A percentile compares a stretch with the other conserved stretches of the same genome.
Conservation (phyloP, 108 stramenopile species). For the Fragilaria crotonensis region DNA sequence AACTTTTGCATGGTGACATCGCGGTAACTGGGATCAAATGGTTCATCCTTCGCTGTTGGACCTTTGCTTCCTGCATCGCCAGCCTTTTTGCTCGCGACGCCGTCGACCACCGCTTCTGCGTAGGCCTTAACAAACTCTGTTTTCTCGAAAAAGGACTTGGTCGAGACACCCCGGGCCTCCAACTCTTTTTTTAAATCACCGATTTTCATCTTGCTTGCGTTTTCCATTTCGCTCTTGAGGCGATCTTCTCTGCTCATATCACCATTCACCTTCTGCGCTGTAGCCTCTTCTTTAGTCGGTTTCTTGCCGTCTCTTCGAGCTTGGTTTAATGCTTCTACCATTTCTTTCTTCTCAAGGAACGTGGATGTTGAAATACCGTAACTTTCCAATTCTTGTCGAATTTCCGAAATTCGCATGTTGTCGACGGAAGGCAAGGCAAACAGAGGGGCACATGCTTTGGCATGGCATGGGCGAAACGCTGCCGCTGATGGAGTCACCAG, state of each 20-base stretch:
- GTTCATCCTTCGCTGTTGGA: slow-evolving; percentile 24
- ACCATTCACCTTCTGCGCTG: too few species aligned
- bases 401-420: slow-evolving; percentile 58
- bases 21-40: slow-evolving; percentile 54
- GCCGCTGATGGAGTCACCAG: too few species aligned
- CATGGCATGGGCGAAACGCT: too few species aligned
- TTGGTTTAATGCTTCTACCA: slow-evolving; percentile 49
- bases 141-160: slow-evolving; percentile 71
- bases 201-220: slow-evolving; percentile 51
- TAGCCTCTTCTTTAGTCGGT: slow-evolving; percentile 17
- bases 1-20: slow-evolving; percentile 61
- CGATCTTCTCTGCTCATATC: slow-evolving; percentile 23
- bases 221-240: slow-evolving; percentile 37
- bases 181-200: slow-evolving; percentile 62
- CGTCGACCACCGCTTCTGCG: slow-evolving; percentile 65
- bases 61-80: not conserved
- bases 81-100: slow-evolving; percentile 17
- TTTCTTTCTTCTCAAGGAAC: slow-evolving; percentile 66
- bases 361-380: slow-evolving; percentile 65
- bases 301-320: slow-evolving; percentile 60
- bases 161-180: slow-evolving; percentile 56
- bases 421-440: too few species aligned
- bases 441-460: too few species aligned
- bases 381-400: slow-evolving; percentile 68
- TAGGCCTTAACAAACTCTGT: slow-evolving; percentile 70